Conservation (phyloP, 164 flowering plant genomes). For the Liquidambar formosana region DNA sequence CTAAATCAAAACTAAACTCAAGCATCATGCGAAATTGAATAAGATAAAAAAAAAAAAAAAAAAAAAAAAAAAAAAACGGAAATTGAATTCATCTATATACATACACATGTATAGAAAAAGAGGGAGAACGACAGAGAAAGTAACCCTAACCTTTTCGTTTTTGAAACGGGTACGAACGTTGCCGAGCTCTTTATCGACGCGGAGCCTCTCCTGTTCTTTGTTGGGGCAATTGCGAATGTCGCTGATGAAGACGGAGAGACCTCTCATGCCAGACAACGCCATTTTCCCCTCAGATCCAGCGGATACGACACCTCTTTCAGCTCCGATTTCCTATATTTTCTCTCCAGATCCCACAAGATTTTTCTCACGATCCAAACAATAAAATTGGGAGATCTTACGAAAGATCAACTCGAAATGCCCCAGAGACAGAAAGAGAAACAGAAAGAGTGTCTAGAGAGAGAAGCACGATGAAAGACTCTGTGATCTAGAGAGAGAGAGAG, state of each 20-base stretch:
- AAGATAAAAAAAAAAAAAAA: background rate
- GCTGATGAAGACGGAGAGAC: conserved; percentile 96
- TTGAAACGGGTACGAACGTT: conserved; percentile 86
- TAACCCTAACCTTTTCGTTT: conserved; percentile 78
- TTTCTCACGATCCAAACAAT: conserved; percentile 6
- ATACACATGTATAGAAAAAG: background rate
- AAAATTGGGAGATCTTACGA: background rate
- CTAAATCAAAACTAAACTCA: background rate
- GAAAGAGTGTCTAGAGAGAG: conserved; percentile 2
- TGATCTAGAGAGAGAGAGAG: conserved; percentile 5
- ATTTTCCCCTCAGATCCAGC: conserved; percentile 64
- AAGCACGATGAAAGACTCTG: background rate
- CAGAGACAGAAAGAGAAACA: background rate
- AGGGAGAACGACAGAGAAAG: too few species aligned
- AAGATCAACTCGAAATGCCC: background rate
- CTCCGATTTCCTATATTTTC: conserved; percentile 13
- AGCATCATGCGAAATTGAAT: background rate
- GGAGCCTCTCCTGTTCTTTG: conserved; percentile 82
- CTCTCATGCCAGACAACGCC: conserved; percentile 97
- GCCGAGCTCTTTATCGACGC: conserved; percentile 96
- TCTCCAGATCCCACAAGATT: conserved; percentile 1
- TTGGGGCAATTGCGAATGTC: conserved; percentile 91
- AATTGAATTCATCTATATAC: background rate
- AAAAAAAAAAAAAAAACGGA: background rate
- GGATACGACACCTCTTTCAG: conserved; percentile 3